Conservation (phyloP, 495 filamentous ascomycete species). For the Cenococcum geophilum region DNA sequence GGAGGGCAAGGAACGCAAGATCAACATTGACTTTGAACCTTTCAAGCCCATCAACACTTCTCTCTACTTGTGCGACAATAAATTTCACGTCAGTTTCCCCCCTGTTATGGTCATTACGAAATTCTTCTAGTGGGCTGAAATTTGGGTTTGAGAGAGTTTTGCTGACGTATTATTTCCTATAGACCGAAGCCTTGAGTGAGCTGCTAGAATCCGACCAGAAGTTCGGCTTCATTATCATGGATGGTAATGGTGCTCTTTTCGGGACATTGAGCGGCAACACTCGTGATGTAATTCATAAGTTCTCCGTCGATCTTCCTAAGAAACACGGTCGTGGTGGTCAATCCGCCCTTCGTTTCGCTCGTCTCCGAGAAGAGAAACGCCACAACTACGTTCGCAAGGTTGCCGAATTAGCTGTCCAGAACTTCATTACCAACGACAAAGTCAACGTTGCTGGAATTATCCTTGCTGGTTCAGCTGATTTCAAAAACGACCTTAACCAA, state of each 20-base stretch:
- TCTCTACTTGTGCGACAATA: conserved; percentile 98
- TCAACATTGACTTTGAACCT: conserved; percentile 99
- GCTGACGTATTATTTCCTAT: too few species aligned
- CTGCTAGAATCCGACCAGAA: conserved; percentile 96
- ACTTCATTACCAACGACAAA: conserved; percentile 97
- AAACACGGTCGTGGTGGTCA: conserved; percentile 99
- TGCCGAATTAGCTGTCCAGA: conserved; percentile 93
- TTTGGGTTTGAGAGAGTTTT: too few species aligned
- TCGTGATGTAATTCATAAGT: conserved; percentile 89
- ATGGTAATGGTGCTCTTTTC: conserved; percentile 95
- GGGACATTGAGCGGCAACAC: conserved; percentile 96
- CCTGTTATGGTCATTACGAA: too few species aligned
- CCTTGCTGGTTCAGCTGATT: conserved; percentile 93
- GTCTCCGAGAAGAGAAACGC: conserved; percentile 98
- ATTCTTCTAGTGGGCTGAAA: too few species aligned
- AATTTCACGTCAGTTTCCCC: conserved; percentile 59
- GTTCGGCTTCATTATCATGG: conserved; percentile 99
- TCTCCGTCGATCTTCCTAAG: conserved; percentile 94
- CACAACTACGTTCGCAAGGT: conserved; percentile 99
- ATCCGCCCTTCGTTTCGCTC: conserved; percentile 96
- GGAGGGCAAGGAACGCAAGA: conserved; percentile 97
- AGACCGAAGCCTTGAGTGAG: conserved; percentile 88
- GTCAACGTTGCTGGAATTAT: conserved; percentile 94
- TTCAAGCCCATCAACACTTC: conserved; percentile 99
- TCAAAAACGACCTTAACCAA: conserved; percentile 98